Base-by-base conservation (phyloP, 805 yeast genomes). In the Nakazawaea wickerhamii region DNA sequence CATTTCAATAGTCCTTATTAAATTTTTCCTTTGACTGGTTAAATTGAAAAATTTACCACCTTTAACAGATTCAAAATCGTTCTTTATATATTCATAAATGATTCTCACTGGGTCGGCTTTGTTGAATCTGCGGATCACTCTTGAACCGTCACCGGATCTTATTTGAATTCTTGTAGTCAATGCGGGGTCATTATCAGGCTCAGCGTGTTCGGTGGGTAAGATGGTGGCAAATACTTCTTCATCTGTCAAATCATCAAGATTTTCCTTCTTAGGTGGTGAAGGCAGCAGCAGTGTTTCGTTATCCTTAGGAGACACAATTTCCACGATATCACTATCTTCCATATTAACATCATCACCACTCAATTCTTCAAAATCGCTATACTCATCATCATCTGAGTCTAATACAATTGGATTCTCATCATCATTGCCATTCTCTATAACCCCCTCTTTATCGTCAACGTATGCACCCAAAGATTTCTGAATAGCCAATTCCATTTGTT, bases 121-220 rank as follows among this genome's bases (percentile, higher is more conserved):
- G 7, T 63, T 61, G 51, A 91, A 84, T 45, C 86, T 74, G 46
- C 87, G 81, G 9, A 91, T 82, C 10, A 82, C 64, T 45, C 97
- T 70, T 36, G 79, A 73, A n/a, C 98, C 97, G 53, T 82, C 87
- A 14, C 90, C 93, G 22, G 86, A 74, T 46, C 96, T 71, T n/a
- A 93, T 73, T 61, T 93, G 98, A 20, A 93, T 75, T 53, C 96
- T 70, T 0, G 96, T 86, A 5, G 70, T 64, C 0, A 79, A 68
- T 6, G 68, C 61, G 0, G 77, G 73, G 9, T 73, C 80, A 3
- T 66, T 57, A 1, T 73, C 59, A 1, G 96, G 95, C 54, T 89
- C 96, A 0, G 66, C 65, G 44, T 79, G 77, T 33, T 70, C 71
- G 2, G 55, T 51, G 0, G 90, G 70, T 23, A 56, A 37, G 7